These are phyloP conservation scores for Fusarium pininemorale DNA, from an alignment of 2,329 filamentous ascomycete genomes.

Conservation along the genomic window DNA sequence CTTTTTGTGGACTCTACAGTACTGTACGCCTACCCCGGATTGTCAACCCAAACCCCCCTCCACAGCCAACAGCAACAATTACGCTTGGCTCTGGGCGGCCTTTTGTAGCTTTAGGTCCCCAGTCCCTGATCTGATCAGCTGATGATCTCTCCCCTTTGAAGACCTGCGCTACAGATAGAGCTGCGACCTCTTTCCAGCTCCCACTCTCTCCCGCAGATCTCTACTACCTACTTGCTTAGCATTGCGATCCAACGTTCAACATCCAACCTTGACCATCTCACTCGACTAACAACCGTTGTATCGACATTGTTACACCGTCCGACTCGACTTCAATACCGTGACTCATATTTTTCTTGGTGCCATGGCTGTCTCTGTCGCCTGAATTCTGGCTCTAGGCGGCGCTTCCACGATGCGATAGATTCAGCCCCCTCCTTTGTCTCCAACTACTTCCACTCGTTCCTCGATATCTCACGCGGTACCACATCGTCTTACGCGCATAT, in stretches of 20 bases:
- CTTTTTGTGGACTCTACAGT: slow-evolving; percentile 33
- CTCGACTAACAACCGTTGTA: not conserved
- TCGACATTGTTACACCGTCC: not conserved
- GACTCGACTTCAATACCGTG: not conserved
- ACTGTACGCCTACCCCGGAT: slow-evolving; percentile 40
- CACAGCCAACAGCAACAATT: slow-evolving; percentile 36
- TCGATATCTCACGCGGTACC: slow-evolving; percentile 24
- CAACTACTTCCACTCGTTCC: slow-evolving; percentile 38
- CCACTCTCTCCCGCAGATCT: slow-evolving; percentile 38
- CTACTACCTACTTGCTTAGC: slow-evolving; percentile 6
- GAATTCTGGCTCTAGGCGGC: slow-evolving; percentile 35
- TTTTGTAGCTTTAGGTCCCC: slow-evolving; percentile 30
- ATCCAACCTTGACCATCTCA: slow-evolving; percentile 3
- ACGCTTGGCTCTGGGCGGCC: slow-evolving; percentile 26
- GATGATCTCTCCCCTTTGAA: slow-evolving; percentile 45
- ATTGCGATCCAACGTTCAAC: slow-evolving; percentile 24
- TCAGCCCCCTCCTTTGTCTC: slow-evolving; percentile 32
- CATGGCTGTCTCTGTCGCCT: slow-evolving; percentile 38
- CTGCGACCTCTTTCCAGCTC: slow-evolving; percentile 36
- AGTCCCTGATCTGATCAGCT: slow-evolving; percentile 41
- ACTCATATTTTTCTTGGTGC: slow-evolving; percentile 13
- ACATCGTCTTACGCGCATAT: slow-evolving; percentile 25
- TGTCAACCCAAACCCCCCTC: slow-evolving; percentile 31
- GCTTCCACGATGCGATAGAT: slow-evolving; percentile 41
- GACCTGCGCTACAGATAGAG: slow-evolving; percentile 35